These are phyloP conservation scores for Dacryopinax primogenitus DNA, from an alignment of 768 basidiomycete species.

Conservation along the genomic window DNA sequence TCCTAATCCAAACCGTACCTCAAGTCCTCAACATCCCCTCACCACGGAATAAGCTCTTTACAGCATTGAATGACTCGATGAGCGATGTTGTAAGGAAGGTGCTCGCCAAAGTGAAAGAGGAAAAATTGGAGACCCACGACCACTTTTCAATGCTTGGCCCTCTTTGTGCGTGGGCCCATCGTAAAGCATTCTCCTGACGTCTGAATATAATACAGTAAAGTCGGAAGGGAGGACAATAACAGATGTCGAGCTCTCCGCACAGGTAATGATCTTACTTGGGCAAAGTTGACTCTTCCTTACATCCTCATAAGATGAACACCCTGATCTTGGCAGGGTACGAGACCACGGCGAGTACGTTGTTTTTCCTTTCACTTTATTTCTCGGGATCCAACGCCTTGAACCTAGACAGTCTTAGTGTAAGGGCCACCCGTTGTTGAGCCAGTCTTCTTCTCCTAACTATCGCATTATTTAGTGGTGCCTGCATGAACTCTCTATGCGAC, in stretches of 20 bases:
- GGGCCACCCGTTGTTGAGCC: neutral
- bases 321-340: slow-evolving; percentile 34
- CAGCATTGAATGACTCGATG: neutral
- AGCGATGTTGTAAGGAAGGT: neutral
- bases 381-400: neutral
- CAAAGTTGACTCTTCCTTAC: slow-evolving; percentile 7
- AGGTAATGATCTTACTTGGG: slow-evolving; percentile 9
- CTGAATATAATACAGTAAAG: neutral
- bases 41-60: neutral
- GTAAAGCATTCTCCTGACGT: neutral
- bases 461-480: slow-evolving; percentile 42
- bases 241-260: slow-evolving; percentile 12
- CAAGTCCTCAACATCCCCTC: neutral
- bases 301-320: neutral
- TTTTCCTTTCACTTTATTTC: neutral
- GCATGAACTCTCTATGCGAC: slow-evolving; percentile 45
- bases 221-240: slow-evolving; percentile 9
- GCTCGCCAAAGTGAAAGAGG: neutral
- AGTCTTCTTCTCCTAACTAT: neutral
- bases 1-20: slow-evolving; percentile 15
- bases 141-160: slow-evolving; percentile 5
- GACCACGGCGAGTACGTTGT: slow-evolving; percentile 27
- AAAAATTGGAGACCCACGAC: neutral
- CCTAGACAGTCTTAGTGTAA: neutral
- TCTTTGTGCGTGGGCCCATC: neutral